Evolutionary conservation across 1,284 basidiomycete species (phyloP), one percentile per base, ranked within the genome.

Genomic region (Cryptococcus hybrid): DNA sequence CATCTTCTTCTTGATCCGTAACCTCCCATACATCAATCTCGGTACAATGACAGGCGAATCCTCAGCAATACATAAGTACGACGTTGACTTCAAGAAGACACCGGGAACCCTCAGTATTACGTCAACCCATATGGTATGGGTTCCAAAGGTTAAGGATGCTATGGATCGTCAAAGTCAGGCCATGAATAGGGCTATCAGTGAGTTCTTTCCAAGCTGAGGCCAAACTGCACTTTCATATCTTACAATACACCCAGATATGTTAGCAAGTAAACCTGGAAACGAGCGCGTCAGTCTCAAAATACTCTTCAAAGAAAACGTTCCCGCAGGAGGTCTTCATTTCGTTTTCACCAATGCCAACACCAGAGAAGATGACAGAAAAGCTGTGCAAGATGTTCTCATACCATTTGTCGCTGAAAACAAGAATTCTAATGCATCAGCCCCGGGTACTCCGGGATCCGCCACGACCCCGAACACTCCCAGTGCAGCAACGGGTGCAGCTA

Each of bases 141-240:
- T 68, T 1, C 70, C 77, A 0, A 66, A 67, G 5, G 52, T 52
- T 40, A 50, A 59, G 12, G 72, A 67, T 34, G 61, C 65, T 37
- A 74, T 74, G 69, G 73, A 75, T 46, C 57, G 75, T 38, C 73
- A 75, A 53, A 66, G 64, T 24, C 77, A 78, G 56, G 70, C 71
- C 38, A 63, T 78, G 60, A 65, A 63, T 52, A 57, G 77, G 13
- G 71, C 74, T 8, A 69, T 63, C 51, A 73, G 76, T 78, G 54
- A 35, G 47, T 30, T 24, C 13, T 66, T 3, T 47, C 18, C 18
- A 39, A 15, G 13, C 8, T 11, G 9, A 5, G 30, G n/a, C 11
- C n/a, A 34, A 4, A 30, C 45, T 3, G 1, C 36, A 30, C 42
- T 36, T 56, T 18, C 52, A 36, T 9, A 37, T 18, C 8, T 38